Base-by-base conservation (phyloP, 345 rosid species). In the Murraya koenigii region DNA sequence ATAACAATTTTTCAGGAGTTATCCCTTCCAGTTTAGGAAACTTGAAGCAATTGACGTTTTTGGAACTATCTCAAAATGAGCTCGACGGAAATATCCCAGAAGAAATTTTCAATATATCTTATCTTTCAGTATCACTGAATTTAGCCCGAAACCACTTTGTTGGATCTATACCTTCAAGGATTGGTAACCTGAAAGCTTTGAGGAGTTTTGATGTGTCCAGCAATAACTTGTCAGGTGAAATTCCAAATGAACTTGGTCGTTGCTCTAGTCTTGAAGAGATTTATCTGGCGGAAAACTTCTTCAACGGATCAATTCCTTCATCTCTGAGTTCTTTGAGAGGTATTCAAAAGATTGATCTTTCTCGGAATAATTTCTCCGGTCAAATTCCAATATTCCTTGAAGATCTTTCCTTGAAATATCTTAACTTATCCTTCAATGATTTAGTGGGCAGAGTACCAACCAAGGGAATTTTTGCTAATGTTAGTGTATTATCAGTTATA, bases 71-170 rank as follows among this genome's bases (percentile, higher is more conserved):
- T 9, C 22, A 63, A 23, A 86, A 83, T 63, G 38, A 62, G 15
- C 74, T 83, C 8, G 60, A n/a, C 10, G 86, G 86, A 5, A 17
- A n/a, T 22, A 75, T 83, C 38, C 86, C 86, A 3, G 52, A 35
- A 23, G 64, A 35, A 35, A 32, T 71, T 38, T 71, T 71, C 20
- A 8, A 52, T 13, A 4, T 79, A 58, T 41, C 82, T 3, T 62
- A 72, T 11, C 19, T 77, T 3, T 58, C 82, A 22, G 0, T 71
- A 0, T 65, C 39, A 19, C 54, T 86, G 10, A 13, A 76, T 6
- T 32, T 86, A 14, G 72, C 83, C 17, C 35, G 5, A 23, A 87
- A 82, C 35, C 68, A 65, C 35, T 60, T 84, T 22, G 41, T 41
- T 0, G 85, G 86, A 26, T 5, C 25, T 0, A 36, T 87, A 6